Conservation (phyloP, 192 early-diverging fungal species). For the Powellomyces hirtus region DNA sequence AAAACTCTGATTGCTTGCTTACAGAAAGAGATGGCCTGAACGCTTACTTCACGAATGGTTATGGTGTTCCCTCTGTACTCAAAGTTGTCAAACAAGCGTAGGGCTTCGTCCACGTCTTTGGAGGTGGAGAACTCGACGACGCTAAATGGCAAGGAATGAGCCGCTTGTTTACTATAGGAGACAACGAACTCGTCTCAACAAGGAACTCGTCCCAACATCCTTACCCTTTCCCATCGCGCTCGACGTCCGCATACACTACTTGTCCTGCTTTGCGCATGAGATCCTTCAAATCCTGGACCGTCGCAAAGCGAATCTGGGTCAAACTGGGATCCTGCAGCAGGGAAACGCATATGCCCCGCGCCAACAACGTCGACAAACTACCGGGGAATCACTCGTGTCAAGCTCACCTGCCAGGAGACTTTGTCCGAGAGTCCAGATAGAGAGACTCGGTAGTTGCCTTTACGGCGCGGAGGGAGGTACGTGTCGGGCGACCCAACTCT, state of each 20-base stretch:
- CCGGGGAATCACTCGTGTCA: constrained; percentile 1
- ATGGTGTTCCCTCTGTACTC: constrained; percentile 53
- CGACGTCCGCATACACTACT: constrained; percentile 89
- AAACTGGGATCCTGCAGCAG: constrained; percentile 3
- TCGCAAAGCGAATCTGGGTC: background rate
- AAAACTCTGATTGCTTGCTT: no score
- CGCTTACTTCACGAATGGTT: no score
- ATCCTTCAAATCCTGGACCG: constrained; percentile 88
- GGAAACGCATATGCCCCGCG: no score
- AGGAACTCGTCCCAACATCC: background rate
- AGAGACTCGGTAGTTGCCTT: background rate
- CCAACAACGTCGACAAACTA: background rate
- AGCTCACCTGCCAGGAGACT: constrained; percentile 39
- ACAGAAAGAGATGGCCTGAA: no score
- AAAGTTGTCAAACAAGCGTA: constrained; percentile 76
- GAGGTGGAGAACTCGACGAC: constrained; percentile 84
- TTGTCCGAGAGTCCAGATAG: background rate
- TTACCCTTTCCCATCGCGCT: constrained; percentile 82
- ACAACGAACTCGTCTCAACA: background rate
- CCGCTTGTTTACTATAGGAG: background rate
- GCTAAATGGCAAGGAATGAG: constrained; percentile 39
- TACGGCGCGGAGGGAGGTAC: background rate
- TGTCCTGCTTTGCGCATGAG: constrained; percentile 92
- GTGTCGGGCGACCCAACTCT: background rate
- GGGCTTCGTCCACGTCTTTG: constrained; percentile 80